Percentiles rank a stretch among this genome's conserved stretches.
Conservation (phyloP, 257 asterid species). For the Dorcoceras hygrometricum region DNA sequence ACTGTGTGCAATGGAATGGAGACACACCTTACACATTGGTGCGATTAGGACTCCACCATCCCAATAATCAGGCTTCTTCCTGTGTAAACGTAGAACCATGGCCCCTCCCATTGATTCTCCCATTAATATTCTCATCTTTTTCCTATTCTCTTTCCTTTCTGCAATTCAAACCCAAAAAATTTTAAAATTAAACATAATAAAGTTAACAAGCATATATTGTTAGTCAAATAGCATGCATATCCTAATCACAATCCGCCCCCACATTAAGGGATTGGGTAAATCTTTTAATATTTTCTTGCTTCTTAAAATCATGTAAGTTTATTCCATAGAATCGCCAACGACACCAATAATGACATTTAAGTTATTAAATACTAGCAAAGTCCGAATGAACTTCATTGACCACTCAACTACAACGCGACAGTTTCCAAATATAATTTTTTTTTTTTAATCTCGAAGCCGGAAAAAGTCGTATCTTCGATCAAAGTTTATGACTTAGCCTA, state of each 20-base stretch:
- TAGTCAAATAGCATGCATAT: slow-evolving; percentile 10
- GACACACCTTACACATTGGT: slow-evolving; percentile 72
- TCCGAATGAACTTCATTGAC: neutral
- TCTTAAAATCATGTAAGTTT: neutral
- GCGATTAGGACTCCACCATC: slow-evolving; percentile 67
- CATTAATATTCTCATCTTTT: slow-evolving; percentile 46
- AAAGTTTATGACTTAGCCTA: neutral
- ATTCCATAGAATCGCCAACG: neutral
- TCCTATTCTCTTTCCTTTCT: slow-evolving; percentile 48
- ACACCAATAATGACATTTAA: neutral
- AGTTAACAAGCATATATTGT: neutral
- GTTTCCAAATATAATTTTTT: no score
- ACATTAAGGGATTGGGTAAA: slow-evolving; percentile 3
- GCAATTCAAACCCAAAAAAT: neutral
- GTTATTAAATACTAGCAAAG: neutral
- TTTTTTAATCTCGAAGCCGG: no score
- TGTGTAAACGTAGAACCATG: slow-evolving; percentile 54
- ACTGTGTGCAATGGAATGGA: neutral
- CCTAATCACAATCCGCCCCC: slow-evolving; percentile 10
- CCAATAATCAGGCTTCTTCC: slow-evolving; percentile 60
- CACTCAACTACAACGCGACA: neutral
- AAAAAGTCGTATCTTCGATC: neutral
- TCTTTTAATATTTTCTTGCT: neutral
- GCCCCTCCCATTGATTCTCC: slow-evolving; percentile 94
- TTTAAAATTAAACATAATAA: neutral